A percentile compares a stretch with the other conserved stretches of the same genome.
These are phyloP conservation scores for Phoenix dactylifera DNA, from an alignment of 176 grass and related monocot genomes.

Conservation along the genomic window DNA sequence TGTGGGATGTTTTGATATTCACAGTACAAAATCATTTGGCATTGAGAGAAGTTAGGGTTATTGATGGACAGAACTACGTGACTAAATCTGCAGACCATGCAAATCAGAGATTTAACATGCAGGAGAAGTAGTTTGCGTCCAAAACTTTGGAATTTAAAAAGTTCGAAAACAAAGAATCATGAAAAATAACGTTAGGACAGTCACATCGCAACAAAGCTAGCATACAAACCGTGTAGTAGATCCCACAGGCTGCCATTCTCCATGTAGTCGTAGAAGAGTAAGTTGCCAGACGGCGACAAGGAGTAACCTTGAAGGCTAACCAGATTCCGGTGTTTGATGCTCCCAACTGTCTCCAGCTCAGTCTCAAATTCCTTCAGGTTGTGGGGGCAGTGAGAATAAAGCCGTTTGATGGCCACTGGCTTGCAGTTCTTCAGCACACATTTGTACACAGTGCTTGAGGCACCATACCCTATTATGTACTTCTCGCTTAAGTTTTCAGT, in stretches of 20 bases:
- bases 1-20: too few relatives aligned
- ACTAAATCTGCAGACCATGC: not conserved
- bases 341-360: constrained; percentile 76
- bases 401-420: constrained; percentile 72
- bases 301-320: constrained; percentile 88
- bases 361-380: constrained; percentile 88
- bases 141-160: too few relatives aligned
- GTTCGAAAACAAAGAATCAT: too few relatives aligned
- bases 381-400: constrained; percentile 69
- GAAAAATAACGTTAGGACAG: too few relatives aligned
- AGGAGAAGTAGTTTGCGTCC: too few relatives aligned
- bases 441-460: constrained; percentile 89
- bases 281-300: constrained; percentile 72
- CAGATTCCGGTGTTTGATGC: constrained; percentile 88
- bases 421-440: constrained; percentile 84
- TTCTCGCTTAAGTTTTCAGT: constrained; percentile 92
- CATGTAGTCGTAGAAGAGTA: constrained; percentile 93
- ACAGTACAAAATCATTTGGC: too few relatives aligned
- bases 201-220: not conserved
- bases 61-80: not conserved
- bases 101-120: too few relatives aligned
- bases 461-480: constrained; percentile 87
- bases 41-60: too few relatives aligned
- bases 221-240: constrained; percentile 64
- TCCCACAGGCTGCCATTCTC: constrained; percentile 97